Base-by-base conservation (phyloP, 495 filamentous ascomycete species). In the Penicillium dipodomyicola region DNA sequence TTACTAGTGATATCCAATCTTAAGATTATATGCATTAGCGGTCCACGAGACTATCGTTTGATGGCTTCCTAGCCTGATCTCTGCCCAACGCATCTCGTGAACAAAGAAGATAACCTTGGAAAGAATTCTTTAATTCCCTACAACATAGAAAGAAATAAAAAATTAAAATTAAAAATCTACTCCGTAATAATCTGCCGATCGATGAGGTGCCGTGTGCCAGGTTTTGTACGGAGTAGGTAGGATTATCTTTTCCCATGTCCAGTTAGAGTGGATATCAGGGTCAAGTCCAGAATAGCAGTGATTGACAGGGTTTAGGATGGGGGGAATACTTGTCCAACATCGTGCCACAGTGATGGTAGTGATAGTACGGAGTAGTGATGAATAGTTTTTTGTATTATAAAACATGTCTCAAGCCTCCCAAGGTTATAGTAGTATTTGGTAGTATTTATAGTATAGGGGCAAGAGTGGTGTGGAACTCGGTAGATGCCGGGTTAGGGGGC, bases 251-350 rank as follows among this genome's bases (percentile, higher is more conserved):
- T 50, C 47, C 40, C 22, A 7, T 22, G 25, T 33, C 40, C 12
- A 51, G 20, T 35, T 12, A 49, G 5, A 55, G 57, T 49, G 57
- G 51, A 43, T 19, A 39, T 46, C 15, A 46, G 30, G 40, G 51
- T 4, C 39, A 54, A 35, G 11, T 45, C 42, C 2, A 54, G 43
- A 54, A 45, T 23, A 53, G 61, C 15, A 61, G 50, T 52, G 61
- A 64, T 61, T 57, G 58, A 46, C 62, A 56, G 62, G 62, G 55
- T 61, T 49, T 59, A 17, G 6, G 22, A 45, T 50, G 15, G 15
- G 47, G 20, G 20, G 5, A 2, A 2, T 29, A 37, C 43, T 39
- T 22, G 49, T 15, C 30, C 20, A 8, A n/a, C 41, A 46, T 43
- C 15, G 12, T 27, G 12, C 5, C 12, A 46, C 42, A 25, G 42